These are phyloP conservation scores for Blastobotrys muscicola DNA, from an alignment of 805 yeast genomes.

Conservation along the genomic window DNA sequence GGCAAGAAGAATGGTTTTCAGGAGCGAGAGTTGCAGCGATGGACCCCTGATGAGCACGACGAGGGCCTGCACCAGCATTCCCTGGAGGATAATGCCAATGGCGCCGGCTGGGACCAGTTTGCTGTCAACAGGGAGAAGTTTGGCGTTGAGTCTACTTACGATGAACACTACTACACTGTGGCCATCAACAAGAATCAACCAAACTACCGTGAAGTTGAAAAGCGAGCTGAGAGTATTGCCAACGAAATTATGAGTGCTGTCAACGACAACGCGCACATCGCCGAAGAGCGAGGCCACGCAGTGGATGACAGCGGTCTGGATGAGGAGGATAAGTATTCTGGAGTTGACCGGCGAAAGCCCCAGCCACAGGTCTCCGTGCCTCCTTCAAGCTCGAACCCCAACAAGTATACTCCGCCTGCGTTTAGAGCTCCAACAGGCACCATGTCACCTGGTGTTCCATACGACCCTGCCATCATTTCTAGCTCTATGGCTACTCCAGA, in stretches of 20 bases:
- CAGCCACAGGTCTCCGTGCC: not conserved
- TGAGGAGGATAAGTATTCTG: constrained; percentile 94
- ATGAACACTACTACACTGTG: constrained; percentile 84
- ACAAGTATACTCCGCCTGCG: constrained; percentile 19
- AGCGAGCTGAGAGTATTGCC: constrained; percentile 70
- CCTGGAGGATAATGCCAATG: constrained; percentile 27
- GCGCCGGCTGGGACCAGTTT: constrained; percentile 80
- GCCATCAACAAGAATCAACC: constrained; percentile 61
- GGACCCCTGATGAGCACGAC: constrained; percentile 66
- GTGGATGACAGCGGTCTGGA: constrained; percentile 81
- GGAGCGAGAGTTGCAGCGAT: constrained; percentile 70
- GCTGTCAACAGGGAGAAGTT: constrained; percentile 82
- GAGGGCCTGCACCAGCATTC: constrained; percentile 16
- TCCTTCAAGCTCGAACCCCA: not conserved
- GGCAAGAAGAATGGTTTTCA: constrained; percentile 30
- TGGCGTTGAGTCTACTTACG: constrained; percentile 76
- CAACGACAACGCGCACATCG: constrained; percentile 67
- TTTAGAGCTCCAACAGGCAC: constrained; percentile 20
- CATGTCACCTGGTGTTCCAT: constrained; percentile 22
- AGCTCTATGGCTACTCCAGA: constrained; percentile 16
- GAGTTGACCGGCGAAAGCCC: constrained; percentile 53
- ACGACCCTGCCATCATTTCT: constrained; percentile 62
- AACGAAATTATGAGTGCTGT: constrained; percentile 63
- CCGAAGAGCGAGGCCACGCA: constrained; percentile 78
- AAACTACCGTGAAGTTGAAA: constrained; percentile 53